A percentile compares a stretch with the other conserved stretches of the same genome.
Evolutionary conservation across 2,329 filamentous ascomycete genomes (phyloP).

Genomic region (Colletotrichum simmondsii): DNA sequence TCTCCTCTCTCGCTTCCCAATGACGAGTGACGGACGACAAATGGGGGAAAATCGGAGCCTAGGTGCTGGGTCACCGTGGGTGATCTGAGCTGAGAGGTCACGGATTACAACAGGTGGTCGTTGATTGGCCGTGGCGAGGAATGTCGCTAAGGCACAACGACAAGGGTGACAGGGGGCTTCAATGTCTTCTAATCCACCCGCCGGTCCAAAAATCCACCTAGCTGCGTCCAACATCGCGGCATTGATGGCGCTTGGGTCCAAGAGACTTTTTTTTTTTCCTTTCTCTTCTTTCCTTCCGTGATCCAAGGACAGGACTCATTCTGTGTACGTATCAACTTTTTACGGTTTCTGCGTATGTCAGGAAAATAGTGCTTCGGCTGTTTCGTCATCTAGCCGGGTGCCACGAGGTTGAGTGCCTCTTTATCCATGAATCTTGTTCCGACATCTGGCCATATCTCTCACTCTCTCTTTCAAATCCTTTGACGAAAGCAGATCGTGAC

Average conservation of each 20-base stretch:
- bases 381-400: neutral
- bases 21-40: constrained; percentile 33
- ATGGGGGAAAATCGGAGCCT: constrained; percentile 32
- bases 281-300: neutral
- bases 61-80: constrained; percentile 8
- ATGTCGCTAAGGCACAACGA: constrained; percentile 16
- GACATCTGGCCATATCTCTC: neutral
- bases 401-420: neutral
- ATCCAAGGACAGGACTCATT: neutral
- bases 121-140: constrained; percentile 21
- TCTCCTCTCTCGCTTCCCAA: constrained; percentile 14
- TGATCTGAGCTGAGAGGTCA: constrained; percentile 35
- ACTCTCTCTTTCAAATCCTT: neutral
- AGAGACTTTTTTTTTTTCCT: neutral
- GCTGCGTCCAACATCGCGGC: constrained; percentile 27
- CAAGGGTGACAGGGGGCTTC: constrained; percentile 4
- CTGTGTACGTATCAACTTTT: neutral
- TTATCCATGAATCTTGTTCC: neutral
- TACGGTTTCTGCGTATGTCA: neutral
- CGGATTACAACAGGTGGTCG: constrained; percentile 34
- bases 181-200: constrained; percentile 4
- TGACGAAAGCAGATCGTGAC: neutral
- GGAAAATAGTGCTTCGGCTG: neutral
- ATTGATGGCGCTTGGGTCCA: constrained; percentile 21
- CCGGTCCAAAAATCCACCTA: constrained; percentile 12